phyloP scores from a whole-genome alignment of 2,329 filamentous ascomycete genomes.

The Arthrinium phaeospermum region DNA sequence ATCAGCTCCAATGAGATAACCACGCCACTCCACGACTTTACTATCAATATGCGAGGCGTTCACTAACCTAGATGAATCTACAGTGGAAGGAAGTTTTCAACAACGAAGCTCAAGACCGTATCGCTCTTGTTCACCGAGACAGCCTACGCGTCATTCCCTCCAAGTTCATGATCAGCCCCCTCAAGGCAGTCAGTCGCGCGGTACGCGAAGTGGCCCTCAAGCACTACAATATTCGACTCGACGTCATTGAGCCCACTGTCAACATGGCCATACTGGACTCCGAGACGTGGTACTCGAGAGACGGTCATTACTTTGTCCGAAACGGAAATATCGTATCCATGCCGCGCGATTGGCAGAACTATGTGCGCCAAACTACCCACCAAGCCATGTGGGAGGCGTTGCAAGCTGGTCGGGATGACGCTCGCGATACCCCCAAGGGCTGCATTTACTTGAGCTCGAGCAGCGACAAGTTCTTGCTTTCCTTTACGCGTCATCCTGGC shows the following conservation, averaged over 20 bases:
- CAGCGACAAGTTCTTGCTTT: not conserved
- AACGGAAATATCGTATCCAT: not conserved
- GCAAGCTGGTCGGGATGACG: not conserved
- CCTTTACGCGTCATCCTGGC: too few species aligned
- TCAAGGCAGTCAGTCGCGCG: not conserved
- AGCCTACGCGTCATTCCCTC: not conserved
- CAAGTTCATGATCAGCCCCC: not conserved
- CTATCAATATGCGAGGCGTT: not conserved
- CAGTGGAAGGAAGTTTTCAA: not conserved
- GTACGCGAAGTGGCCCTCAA: not conserved
- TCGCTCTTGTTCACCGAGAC: not conserved
- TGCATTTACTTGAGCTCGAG: not conserved
- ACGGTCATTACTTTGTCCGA: too few species aligned
- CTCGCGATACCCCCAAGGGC: not conserved
- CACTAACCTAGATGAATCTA: not conserved
- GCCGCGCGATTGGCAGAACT: not conserved
- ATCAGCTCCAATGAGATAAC: not conserved
- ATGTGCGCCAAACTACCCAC: not conserved
- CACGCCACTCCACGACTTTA: not conserved
- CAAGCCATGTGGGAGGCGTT: too few species aligned
- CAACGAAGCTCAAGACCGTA: not conserved
- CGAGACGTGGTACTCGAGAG: not conserved
- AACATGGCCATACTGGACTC: not conserved
- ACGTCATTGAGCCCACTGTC: not conserved
- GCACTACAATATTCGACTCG: not conserved